A percentile compares a stretch with the other conserved stretches of the same genome.
These are phyloP conservation scores for Papiliotrema laurentii DNA, from an alignment of 1,284 basidiomycete species.

Conservation along the genomic window DNA sequence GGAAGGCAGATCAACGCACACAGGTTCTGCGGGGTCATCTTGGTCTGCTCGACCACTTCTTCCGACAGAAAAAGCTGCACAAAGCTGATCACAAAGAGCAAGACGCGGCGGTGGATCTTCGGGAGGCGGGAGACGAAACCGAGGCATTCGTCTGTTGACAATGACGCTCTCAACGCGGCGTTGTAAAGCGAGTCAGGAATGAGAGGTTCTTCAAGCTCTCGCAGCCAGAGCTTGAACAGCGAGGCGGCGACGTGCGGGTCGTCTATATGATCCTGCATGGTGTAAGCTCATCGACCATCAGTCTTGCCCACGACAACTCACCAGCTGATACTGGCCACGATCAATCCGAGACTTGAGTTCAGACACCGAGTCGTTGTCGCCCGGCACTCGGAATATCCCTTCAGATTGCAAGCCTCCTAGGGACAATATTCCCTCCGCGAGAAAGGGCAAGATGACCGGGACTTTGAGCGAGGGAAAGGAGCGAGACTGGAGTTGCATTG, in stretches of 20 bases:
- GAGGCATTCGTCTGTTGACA: conserved; percentile 64
- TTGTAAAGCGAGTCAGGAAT: conserved; percentile 70
- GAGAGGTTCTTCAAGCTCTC: conserved; percentile 81
- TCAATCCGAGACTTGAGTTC: conserved; percentile 83
- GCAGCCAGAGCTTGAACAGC: conserved; percentile 83
- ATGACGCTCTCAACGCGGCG: conserved; percentile 57
- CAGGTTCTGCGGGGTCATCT: conserved; percentile 63
- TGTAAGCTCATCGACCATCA: not conserved
- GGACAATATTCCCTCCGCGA: conserved; percentile 81
- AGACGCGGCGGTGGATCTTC: conserved; percentile 73
- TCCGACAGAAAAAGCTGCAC: conserved; percentile 79
- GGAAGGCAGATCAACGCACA: conserved; percentile 19
- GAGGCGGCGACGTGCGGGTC: conserved; percentile 84
- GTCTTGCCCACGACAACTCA: conserved; percentile 44
- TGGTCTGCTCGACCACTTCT: conserved; percentile 64
- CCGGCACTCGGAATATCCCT: conserved; percentile 86
- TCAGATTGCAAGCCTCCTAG: conserved; percentile 76
- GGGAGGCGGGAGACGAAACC: conserved; percentile 71
- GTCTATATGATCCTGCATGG: conserved; percentile 56
- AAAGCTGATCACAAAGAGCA: conserved; percentile 82
- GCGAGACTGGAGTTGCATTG: conserved; percentile 74
- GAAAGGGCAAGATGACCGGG: conserved; percentile 85
- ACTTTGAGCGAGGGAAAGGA: conserved; percentile 77
- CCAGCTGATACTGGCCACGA: conserved; percentile 80
- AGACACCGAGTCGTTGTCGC: conserved; percentile 77